Percentiles rank a stretch among this genome's conserved stretches.
phyloP scores from a whole-genome alignment of 352 stramenopile genomes.

The Phytophthora chlamydospora region DNA sequence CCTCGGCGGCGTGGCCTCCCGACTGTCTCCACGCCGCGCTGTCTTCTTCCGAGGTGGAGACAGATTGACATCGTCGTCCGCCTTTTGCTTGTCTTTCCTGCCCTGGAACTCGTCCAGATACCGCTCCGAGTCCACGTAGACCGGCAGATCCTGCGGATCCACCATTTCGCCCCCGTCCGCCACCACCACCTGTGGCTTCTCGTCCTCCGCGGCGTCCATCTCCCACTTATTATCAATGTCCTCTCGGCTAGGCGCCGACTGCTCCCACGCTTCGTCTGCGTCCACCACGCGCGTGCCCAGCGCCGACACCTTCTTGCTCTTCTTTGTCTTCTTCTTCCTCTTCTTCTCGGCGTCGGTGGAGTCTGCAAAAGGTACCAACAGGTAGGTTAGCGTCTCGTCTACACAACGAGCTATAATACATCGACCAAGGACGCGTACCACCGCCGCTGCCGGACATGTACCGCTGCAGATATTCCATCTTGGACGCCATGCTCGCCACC shows the following conservation, averaged over 20 bases:
- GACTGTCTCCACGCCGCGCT: constrained; percentile 21
- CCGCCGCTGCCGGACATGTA: constrained; percentile 56
- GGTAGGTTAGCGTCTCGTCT: constrained; percentile 12
- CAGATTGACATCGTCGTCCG: constrained; percentile 37
- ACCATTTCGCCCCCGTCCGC: constrained; percentile 53
- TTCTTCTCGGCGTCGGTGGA: constrained; percentile 48
- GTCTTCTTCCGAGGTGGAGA: constrained; percentile 57
- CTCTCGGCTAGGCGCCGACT: constrained; percentile 48
- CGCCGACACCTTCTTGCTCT: constrained; percentile 41
- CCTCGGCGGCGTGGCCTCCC: constrained; percentile 39
- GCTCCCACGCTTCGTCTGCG: constrained; percentile 61
- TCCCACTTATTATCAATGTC: constrained; percentile 71
- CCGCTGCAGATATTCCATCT: constrained; percentile 83
- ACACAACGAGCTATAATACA: background rate
- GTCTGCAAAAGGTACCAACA: constrained; percentile 12
- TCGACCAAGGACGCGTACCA: constrained; percentile 23
- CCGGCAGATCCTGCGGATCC: constrained; percentile 68
- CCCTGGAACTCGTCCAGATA: constrained; percentile 59
- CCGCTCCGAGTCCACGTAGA: constrained; percentile 76
- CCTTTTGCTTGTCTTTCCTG: constrained; percentile 30
- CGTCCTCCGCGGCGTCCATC: constrained; percentile 56
- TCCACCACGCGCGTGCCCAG: constrained; percentile 58
- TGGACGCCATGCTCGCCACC: constrained; percentile 53
- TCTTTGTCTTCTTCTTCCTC: constrained; percentile 71
- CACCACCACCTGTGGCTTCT: constrained; percentile 43